phyloP scores from a whole-genome alignment of 371 early-diverging fungal genomes.

The Smittium mucronatum region DNA sequence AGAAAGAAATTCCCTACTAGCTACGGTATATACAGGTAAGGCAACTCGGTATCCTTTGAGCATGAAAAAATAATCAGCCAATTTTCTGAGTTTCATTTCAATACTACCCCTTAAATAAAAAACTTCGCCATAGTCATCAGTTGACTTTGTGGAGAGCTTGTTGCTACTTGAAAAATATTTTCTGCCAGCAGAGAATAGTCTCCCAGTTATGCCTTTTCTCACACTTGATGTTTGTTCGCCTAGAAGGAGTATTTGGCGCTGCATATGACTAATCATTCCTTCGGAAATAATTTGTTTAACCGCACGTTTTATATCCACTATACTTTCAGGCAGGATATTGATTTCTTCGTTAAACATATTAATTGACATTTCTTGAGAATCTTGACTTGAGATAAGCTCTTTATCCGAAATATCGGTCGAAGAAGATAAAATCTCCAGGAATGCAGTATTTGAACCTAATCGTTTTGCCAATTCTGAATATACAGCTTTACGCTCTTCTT shows the following conservation, averaged over 20 bases:
- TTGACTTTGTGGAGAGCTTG: constrained; percentile 17
- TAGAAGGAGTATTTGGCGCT: constrained; percentile 70
- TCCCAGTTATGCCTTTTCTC: constrained; percentile 78
- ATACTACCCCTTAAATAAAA: constrained; percentile 65
- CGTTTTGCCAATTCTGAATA: constrained; percentile 19
- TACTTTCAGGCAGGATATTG: constrained; percentile 27
- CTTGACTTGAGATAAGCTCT: constrained; percentile 6
- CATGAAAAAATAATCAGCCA: constrained; percentile 94
- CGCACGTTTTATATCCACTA: constrained; percentile 21
- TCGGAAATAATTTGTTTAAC: constrained; percentile 46
- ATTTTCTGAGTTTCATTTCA: constrained; percentile 77
- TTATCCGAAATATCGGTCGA: constrained; percentile 11
- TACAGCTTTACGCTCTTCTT: constrained; percentile 18
- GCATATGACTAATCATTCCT: constrained; percentile 78
- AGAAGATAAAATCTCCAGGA: constrained; percentile 17
- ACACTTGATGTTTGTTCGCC: constrained; percentile 84
- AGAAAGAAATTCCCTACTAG: constrained; percentile 73
- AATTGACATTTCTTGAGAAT: background rate
- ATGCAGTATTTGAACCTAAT: constrained; percentile 16
- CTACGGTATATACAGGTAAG: constrained; percentile 70
- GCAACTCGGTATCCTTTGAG: constrained; percentile 84
- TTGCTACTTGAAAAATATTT: constrained; percentile 47
- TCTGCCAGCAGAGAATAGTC: constrained; percentile 68
- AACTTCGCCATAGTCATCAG: constrained; percentile 31
- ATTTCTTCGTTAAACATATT: constrained; percentile 12